Evolutionary conservation across 2,329 filamentous ascomycete genomes (phyloP), one percentile per base, ranked within the genome.

Genomic region (Colletotrichum salicis): DNA sequence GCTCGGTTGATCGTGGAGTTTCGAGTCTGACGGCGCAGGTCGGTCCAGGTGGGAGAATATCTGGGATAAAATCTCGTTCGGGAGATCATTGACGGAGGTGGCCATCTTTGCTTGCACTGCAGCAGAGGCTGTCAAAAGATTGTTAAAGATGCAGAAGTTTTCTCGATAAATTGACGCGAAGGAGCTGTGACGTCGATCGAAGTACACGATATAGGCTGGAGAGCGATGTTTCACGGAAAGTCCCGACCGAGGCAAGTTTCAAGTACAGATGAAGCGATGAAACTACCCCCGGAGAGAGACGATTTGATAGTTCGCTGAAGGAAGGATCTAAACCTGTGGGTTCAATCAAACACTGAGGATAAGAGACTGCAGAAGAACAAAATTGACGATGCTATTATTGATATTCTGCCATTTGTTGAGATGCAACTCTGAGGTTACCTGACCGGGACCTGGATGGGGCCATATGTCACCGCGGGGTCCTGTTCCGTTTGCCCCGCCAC

Each of bases 41-140:
- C 76, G 76, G 74, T 88, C 85, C 58, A 93, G 82, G 75, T 85
- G 86, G n/a, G 79, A 80, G 75, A 93, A 84, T 74, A 93, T 86
- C 3, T 88, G 83, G 64, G 86, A 78, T 27, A 92, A 80, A 57
- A 93, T 81, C 80, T 93, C 91, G 73, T 88, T 89, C 2, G 91
- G 91, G 24, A 93, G 84, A 31, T 76, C 65, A 31, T 81, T 73
- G 76, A 83, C 41, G 24, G 70, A 54, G 31, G 55, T 37, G 13
- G 64, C 52, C 71, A 73, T 73, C 3, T 33, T 56, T 3, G 11
- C 6, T 54, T 12, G 8, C 11, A 7, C n/a, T 31, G 19, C 15
- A 31, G 29, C n/a, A 19, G 15, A 1, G 15, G 37, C 15, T 29
- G 33, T 64, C 13, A 6, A 29, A 5, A 15, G 0, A 6, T n/a